Base-by-base conservation (phyloP, 1,284 basidiomycete species). In the Moesziomyces globuligerus region DNA sequence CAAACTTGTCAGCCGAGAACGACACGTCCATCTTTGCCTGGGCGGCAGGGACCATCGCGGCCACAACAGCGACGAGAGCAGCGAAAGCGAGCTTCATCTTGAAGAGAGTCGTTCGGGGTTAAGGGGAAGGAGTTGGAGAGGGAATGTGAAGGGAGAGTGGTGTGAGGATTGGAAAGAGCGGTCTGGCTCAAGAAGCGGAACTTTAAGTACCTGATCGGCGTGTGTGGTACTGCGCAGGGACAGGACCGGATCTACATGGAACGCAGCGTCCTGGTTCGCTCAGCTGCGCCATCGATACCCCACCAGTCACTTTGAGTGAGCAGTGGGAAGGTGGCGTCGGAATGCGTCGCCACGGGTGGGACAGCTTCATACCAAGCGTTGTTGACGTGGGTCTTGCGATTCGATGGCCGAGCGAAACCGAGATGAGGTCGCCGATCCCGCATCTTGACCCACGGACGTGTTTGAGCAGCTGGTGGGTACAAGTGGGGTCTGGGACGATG, bases 41-140 rank as follows among this genome's bases (percentile, higher is more conserved):
- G 28, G 58, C 52, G 15, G 52, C 42, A 13, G 62, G 62, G 24
- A 66, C 41, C 18, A 72, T 48, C 34, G 62, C 62, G 32, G 56
- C 62, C 15, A 62, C 62, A 32, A 55, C 28, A 44, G 40, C 38
- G 29, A 70, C 43, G 24, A 66, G 43, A 39, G 55, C 10, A 29
- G 40, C 59, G 17, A 62, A 52, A 20, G 52, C 49, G 39, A 72
- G 47, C 55, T 65, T 68, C 61, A 65, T 72, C 23, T 49, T 68
- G 48, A 20, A 17, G 5, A 21, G 41, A 34, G 37, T 18, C 32
- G 45, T 17, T 23, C 15, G 23, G 26, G 32, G 17, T 20, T 56
- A 24, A 9, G 17, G 23, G 34, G 20, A 17, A 17, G 7, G 18
- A n/a, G 21, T 25, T n/a, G 42, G 41, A 29, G 25, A 20, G 5